Evolutionary conservation across 2,329 filamentous ascomycete genomes (phyloP).

Genomic region (Penicillium vulpinum): DNA sequence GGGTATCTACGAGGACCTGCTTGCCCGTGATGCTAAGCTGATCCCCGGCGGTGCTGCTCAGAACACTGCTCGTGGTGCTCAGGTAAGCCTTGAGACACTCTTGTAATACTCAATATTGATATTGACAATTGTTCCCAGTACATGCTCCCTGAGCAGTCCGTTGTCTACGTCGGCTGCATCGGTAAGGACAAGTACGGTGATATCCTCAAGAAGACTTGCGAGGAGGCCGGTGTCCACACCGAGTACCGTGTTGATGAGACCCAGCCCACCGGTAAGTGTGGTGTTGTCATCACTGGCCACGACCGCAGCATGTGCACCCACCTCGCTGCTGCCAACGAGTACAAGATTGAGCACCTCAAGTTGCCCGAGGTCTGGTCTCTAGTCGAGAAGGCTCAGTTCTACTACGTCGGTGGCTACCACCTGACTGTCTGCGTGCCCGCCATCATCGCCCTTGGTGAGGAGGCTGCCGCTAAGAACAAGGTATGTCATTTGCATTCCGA

Average conservation of each 20-base stretch:
- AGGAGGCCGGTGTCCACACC: constrained; percentile 82
- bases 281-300: constrained; percentile 94
- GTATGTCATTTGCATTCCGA: constrained; percentile 34
- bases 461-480: constrained; percentile 89
- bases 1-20: constrained; percentile 86
- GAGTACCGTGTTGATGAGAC: constrained; percentile 90
- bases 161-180: constrained; percentile 90
- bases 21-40: constrained; percentile 88
- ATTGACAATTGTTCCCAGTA: constrained; percentile 58
- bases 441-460: constrained; percentile 83
- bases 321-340: constrained; percentile 93
- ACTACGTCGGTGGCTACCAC: constrained; percentile 95
- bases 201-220: constrained; percentile 80
- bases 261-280: constrained; percentile 87
- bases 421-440: constrained; percentile 93
- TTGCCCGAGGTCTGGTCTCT: constrained; percentile 86
- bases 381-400: constrained; percentile 82
- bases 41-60: constrained; percentile 96
- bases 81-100: constrained; percentile 48
- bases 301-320: constrained; percentile 94
- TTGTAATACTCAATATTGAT: not conserved
- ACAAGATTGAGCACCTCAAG: constrained; percentile 92
- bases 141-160: constrained; percentile 83
- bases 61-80: constrained; percentile 93
- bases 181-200: constrained; percentile 95